Base-by-base conservation (phyloP, 257 asterid genomes). In the Euphrasia confusa region DNA sequence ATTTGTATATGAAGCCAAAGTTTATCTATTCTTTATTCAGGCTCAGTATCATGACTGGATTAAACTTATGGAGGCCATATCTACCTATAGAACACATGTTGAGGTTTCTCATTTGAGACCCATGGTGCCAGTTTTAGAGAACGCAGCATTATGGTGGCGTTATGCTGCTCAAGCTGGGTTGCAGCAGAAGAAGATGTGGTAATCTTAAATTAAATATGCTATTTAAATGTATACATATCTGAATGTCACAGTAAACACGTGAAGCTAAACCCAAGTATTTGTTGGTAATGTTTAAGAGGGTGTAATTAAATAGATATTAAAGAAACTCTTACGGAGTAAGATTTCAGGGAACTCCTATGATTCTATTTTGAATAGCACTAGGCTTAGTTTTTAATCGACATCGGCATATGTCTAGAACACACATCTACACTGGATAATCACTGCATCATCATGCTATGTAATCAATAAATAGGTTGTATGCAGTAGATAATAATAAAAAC, bases 11-110 rank as follows among this genome's bases (percentile, higher is more conserved):
- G 73, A 30, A 63, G 42, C 60, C 58, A 28, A 54, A 63, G 26
- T 42, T 49, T 37, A 54, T 39, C 48, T 77, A 45, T 54, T 74
- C 62, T 67, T 72, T 30, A 76, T 72, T 57, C 87, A 93, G 99
- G 88, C 88, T 59, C 99, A 93, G 72, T 89, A 93, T 83, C 95
- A 93, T 78, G 99, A 93, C 58, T 93, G 99, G 99, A 93, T 93
- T 73, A 85, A 89, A 77, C 94, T 93, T 76, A 66, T 89, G 97
- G 99, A 93, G 85, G 90, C 79, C 73, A 83, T 93, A 79, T 82
- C 99, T 50, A 83, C 89, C 52, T 84, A 89, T 71, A 87, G 82
- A 75, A 75, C 80, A 52, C 80, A 76, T 62, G 84, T 89, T 21
- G 99, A 93, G 72, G 79, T 85, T 58, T 87, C 90, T 70, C 95